phyloP scores from a whole-genome alignment of 2,329 filamentous ascomycete genomes.

The Penicillium hesseltinei region DNA sequence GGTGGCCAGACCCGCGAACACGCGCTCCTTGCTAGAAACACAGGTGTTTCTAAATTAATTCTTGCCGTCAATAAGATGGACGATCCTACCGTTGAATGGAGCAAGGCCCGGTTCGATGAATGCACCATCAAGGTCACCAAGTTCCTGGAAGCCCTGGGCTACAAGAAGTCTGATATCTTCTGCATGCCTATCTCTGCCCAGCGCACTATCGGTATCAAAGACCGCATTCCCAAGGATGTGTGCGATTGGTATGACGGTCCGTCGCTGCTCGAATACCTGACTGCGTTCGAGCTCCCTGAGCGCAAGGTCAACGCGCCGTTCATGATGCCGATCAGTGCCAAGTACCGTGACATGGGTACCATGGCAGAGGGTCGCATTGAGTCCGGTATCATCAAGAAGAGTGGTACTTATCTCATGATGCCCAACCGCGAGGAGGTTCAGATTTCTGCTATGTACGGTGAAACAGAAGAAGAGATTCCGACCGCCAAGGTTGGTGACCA shows the following conservation, averaged over 20 bases:
- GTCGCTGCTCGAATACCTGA: slow-evolving; percentile 92
- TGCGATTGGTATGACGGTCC: slow-evolving; percentile 85
- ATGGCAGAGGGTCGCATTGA: slow-evolving; percentile 98
- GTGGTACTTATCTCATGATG: slow-evolving; percentile 86
- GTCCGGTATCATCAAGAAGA: slow-evolving; percentile 90
- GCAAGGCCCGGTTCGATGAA: slow-evolving; percentile 85
- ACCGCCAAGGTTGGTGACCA: slow-evolving; percentile 90
- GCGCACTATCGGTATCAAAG: slow-evolving; percentile 80
- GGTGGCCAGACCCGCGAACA: slow-evolving; percentile 97
- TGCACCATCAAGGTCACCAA: slow-evolving; percentile 83
- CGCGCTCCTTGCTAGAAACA: slow-evolving; percentile 95
- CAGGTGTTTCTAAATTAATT: slow-evolving; percentile 47
- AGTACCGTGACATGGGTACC: slow-evolving; percentile 96
- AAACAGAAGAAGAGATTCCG: slow-evolving; percentile 87
- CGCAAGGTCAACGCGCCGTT: slow-evolving; percentile 96
- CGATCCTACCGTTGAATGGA: slow-evolving; percentile 94
- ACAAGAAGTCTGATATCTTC: slow-evolving; percentile 90
- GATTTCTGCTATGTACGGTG: slow-evolving; percentile 83
- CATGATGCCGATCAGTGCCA: slow-evolving; percentile 97
- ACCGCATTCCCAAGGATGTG: slow-evolving; percentile 72
- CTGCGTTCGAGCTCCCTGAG: slow-evolving; percentile 86
- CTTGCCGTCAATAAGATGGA: slow-evolving; percentile 64
- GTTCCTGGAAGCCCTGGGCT: slow-evolving; percentile 89
- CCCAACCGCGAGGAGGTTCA: slow-evolving; percentile 81
- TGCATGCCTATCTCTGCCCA: slow-evolving; percentile 98